Base-by-base conservation (phyloP, 1,284 basidiomycete genomes). In the Sporisorium reilianum region DNA sequence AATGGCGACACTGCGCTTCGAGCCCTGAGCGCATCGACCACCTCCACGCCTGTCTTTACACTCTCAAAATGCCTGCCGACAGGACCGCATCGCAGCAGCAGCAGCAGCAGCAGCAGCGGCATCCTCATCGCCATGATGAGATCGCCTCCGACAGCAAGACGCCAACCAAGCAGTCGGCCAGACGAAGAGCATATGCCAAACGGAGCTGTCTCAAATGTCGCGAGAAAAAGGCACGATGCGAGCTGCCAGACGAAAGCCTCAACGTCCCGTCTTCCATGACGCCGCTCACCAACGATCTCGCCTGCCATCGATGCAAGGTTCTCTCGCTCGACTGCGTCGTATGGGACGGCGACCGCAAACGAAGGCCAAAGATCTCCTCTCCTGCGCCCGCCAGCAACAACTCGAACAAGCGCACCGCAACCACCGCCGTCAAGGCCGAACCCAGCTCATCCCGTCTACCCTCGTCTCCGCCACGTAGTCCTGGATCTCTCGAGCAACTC, bases 271-370 rank as follows among this genome's bases (percentile, higher is more conserved):
- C 78, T 9, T 70, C 72, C 59, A 63, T 66, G 65, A 55, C 46
- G 0, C 72, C 75, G 0, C 56, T 80, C 22, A 41, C 52, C 25
- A 20, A 36, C 44, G 20, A 68, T 12, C 44, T 64, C 20, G 73
- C 73, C 22, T 80, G 78, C 46, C 67, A 72, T 51, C 56, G 75
- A 38, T 80, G 78, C 69, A 72, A 61, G 44, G 63, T 71, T 11
- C 62, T 75, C 34, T 66, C 59, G 2, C 54, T 72, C 30, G 75
- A 75, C 25, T 80, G 78, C 49, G 55, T 80, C 22, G 78, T 80
- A 16, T 78, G 74, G 73, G 77, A 78, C 52, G 77, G 74, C 22
- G 74, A 78, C 44, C 68, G 77, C 38, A 78, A 78, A 54, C 58
- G 72, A 12, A 46, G 61, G n/a, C 72, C 72, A 28, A 75, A 66